phyloP scores from a whole-genome alignment of 257 asterid genomes.

The Eucommia ulmoides region DNA sequence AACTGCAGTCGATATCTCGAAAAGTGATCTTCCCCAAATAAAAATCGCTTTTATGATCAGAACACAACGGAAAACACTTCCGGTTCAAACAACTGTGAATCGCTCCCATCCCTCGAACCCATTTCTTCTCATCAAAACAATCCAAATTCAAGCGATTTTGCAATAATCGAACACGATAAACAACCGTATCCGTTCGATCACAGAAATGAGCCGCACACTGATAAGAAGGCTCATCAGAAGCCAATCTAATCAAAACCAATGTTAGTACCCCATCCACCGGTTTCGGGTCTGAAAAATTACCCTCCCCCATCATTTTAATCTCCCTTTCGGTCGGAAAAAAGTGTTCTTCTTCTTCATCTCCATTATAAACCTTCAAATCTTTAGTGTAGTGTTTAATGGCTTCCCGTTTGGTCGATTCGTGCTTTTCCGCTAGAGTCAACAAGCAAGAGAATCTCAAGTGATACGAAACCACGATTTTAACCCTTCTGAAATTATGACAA shows the following conservation, averaged over 20 bases:
- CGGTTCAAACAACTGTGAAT: conserved; percentile 44
- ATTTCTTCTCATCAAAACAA: conserved; percentile 13
- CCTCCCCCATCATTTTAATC: conserved; percentile 70
- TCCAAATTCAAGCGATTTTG: conserved; percentile 26
- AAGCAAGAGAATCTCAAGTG: conserved; percentile 86
- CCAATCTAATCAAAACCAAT: conserved; percentile 50
- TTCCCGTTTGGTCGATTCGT: conserved; percentile 71
- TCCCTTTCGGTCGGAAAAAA: conserved; percentile 80
- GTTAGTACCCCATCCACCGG: conserved; percentile 68
- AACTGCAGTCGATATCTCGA: conserved; percentile 58
- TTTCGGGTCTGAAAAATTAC: conserved; percentile 48
- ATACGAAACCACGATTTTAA: conserved; percentile 52
- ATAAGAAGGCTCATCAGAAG: conserved; percentile 47
- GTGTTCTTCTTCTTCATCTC: conserved; percentile 24
- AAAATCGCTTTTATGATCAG: conserved; percentile 49
- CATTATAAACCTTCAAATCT: conserved; percentile 43
- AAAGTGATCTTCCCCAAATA: conserved; percentile 70
- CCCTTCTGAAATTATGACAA: conserved; percentile 68
- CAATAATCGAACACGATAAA: conserved; percentile 45
- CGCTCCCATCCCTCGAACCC: conserved; percentile 45
- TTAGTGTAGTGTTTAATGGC: conserved; percentile 65
- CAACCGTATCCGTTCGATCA: conserved; percentile 31
- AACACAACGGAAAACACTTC: conserved; percentile 67
- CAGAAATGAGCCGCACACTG: conserved; percentile 74
- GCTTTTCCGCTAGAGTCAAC: conserved; percentile 79